Evolutionary conservation across 352 stramenopile genomes (phyloP), one percentile per base, ranked within the genome.

Genomic region (Blastocystis hominis): DNA sequence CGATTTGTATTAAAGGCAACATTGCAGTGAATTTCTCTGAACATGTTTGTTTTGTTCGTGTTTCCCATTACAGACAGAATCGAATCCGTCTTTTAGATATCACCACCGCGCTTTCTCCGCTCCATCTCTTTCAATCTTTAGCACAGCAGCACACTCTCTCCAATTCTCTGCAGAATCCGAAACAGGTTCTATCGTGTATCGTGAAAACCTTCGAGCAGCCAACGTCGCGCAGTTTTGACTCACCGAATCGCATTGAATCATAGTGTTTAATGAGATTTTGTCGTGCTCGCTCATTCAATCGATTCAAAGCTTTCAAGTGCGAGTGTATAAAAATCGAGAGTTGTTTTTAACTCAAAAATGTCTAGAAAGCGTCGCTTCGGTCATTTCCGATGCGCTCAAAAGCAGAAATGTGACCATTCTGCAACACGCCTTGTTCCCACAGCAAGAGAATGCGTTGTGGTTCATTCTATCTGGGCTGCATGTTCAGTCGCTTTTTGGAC

Each of bases 241-340:
- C 4, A 42, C 20, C 1, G 36, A 24, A 53, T 5, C 40, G 36
- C 13, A 7, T 20, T 69, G 53, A 54, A 7, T 36, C 36, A 34
- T 84, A 84, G 72, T 66, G 46, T 84, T 84, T 20, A 53, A 84
- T 3, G 72, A 66, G 3, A 66, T 84, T 15, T 7, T 68, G 36
- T 64, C n/a, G 36, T 44, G 55, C 53, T 84, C 56, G 9, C 46
- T 72, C 24, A 20, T 72, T 15, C 62, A 72, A 20, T 24, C 62
- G n/a, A 72, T 72, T 34, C 62, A 72, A 15, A 20, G 20, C 30
- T 72, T 72, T 34, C 62, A 72, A 42, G 50, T 59, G 50, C 13
- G 10, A n/a, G n/a, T 59, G 10, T 59, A n/a, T 59, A 59, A 59
- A 20, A 59, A 59, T 59, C 50, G 10, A 13, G n/a, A 59, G 1